Conservation (phyloP, 2,329 filamentous ascomycete species). For the Coleophoma eucalyptorum region DNA sequence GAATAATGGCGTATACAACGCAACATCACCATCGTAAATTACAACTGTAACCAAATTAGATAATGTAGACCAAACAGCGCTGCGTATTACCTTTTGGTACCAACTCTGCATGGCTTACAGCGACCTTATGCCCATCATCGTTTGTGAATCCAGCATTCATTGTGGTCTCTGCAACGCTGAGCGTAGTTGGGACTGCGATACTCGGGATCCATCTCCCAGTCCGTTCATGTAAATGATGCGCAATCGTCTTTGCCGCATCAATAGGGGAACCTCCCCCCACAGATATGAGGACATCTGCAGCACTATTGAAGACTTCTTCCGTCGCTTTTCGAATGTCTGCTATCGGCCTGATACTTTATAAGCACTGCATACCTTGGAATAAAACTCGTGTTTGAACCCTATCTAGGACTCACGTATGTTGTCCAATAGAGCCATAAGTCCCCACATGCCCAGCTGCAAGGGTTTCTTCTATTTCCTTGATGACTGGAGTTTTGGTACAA, state of each 20-base stretch:
- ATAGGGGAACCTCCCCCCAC: conserved; percentile 53
- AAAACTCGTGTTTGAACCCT: background rate
- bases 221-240: conserved; percentile 37
- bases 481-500: conserved; percentile 46
- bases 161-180: conserved; percentile 52
- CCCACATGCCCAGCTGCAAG: conserved; percentile 43
- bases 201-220: conserved; percentile 36
- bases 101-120: conserved; percentile 36
- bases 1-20: conserved; percentile 42
- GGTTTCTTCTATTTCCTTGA: conserved; percentile 44
- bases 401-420: conserved; percentile 36
- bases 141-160: conserved; percentile 47
- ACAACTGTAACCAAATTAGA: conserved; percentile 28
- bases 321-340: conserved; percentile 49
- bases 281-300: conserved; percentile 49
- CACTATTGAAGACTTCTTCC: conserved; percentile 37
- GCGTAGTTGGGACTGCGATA: conserved; percentile 44
- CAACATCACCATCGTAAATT: conserved; percentile 50
- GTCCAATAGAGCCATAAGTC: conserved; percentile 50
- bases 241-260: conserved; percentile 44
- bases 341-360: conserved; percentile 30
- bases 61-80: background rate
- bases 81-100: conserved; percentile 30
- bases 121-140: conserved; percentile 43
- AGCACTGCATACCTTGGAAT: too few relatives aligned